phyloP scores from a whole-genome alignment of 805 yeast species.

The Zygotorulaspora florentina region DNA sequence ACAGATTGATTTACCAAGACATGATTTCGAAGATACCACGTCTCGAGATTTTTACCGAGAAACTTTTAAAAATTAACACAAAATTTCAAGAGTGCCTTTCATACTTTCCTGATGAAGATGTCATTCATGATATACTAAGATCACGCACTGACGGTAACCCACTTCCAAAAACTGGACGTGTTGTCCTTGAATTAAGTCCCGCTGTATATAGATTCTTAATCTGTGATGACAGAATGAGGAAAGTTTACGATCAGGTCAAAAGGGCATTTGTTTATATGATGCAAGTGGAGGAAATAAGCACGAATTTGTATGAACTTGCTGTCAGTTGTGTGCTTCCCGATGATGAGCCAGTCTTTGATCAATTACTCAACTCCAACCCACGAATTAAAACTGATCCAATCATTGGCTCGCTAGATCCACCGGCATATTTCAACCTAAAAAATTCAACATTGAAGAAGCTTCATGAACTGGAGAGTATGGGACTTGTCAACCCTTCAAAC shows the following conservation, averaged over 20 bases:
- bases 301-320: constrained; percentile 54
- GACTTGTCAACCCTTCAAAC: constrained; percentile 52
- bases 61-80: constrained; percentile 41
- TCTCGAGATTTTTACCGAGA: constrained; percentile 26
- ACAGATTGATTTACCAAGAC: constrained; percentile 29
- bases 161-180: constrained; percentile 35
- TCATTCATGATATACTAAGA: constrained; percentile 43
- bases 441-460: constrained; percentile 68
- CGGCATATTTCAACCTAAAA: constrained; percentile 71
- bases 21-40: constrained; percentile 25
- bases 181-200: constrained; percentile 54
- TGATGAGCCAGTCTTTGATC: constrained; percentile 64
- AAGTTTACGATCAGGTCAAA: constrained; percentile 71
- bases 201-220: constrained; percentile 43
- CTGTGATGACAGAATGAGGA: constrained; percentile 52
- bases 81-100: constrained; percentile 42
- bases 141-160: constrained; percentile 38
- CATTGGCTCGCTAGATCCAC: constrained; percentile 42
- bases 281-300: constrained; percentile 68
- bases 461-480: constrained; percentile 67
- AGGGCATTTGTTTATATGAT: constrained; percentile 77
- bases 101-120: constrained; percentile 50
- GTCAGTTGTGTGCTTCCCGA: constrained; percentile 35
- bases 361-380: constrained; percentile 45
- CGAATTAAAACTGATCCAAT: constrained; percentile 36